phyloP scores from a whole-genome alignment of 768 basidiomycete genomes.

The Leucogyrophana mollusca region DNA sequence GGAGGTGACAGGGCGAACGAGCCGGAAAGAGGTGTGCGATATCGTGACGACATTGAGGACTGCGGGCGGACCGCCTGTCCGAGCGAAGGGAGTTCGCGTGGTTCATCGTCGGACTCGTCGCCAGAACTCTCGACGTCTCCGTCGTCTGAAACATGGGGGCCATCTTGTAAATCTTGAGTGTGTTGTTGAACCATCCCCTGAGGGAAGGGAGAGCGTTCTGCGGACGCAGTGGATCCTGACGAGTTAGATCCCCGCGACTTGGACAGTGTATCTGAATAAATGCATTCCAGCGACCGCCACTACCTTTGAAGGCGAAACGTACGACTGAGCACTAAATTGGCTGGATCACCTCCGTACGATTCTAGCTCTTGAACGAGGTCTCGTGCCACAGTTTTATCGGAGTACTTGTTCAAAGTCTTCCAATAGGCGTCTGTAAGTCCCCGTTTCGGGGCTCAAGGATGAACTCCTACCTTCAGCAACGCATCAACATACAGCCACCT shows the following conservation, averaged over 20 bases:
- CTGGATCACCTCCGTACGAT: constrained; percentile 68
- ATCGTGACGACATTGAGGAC: constrained; percentile 78
- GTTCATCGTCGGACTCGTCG: constrained; percentile 51
- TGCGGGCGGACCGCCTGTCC: constrained; percentile 56
- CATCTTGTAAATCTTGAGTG: constrained; percentile 14
- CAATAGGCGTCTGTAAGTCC: background rate
- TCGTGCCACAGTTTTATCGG: constrained; percentile 76
- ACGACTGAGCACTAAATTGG: constrained; percentile 69
- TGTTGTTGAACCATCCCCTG: constrained; percentile 7
- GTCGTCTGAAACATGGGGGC: constrained; percentile 16
- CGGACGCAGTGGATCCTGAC: constrained; percentile 63
- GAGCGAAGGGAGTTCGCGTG: constrained; percentile 38
- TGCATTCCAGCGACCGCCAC: background rate
- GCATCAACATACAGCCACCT: constrained; percentile 91
- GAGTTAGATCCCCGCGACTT: constrained; percentile 59
- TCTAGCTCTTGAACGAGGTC: constrained; percentile 77
- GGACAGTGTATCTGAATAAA: constrained; percentile 34
- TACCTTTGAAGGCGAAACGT: constrained; percentile 18
- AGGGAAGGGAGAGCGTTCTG: constrained; percentile 23
- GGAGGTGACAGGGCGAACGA: constrained; percentile 59
- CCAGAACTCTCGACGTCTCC: constrained; percentile 40
- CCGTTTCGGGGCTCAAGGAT: background rate
- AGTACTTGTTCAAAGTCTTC: constrained; percentile 78
- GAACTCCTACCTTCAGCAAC: constrained; percentile 62
- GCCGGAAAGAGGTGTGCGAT: constrained; percentile 73